phyloP scores from a whole-genome alignment of 768 basidiomycete species.

The Hericium rajendrae region DNA sequence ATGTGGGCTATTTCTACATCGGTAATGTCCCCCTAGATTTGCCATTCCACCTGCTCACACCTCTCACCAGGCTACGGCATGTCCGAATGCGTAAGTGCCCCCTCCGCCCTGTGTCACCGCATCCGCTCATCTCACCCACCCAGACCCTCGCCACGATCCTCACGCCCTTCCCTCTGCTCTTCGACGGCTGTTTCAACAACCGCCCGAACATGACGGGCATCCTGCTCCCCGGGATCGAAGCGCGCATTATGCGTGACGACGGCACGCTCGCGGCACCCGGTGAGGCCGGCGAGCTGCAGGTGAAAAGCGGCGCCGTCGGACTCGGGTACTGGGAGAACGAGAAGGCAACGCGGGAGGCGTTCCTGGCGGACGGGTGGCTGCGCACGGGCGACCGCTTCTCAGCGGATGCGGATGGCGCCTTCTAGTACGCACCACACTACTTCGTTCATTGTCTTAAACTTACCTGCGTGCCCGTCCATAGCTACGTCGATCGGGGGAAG shows the following conservation, averaged over 20 bases:
- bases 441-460: background rate
- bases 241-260: constrained; percentile 47
- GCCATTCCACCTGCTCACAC: background rate
- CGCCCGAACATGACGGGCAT: constrained; percentile 43
- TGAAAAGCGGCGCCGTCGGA: constrained; percentile 45
- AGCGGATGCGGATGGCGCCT: constrained; percentile 48
- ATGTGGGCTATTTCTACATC: background rate
- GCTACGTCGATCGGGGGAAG: constrained; percentile 74
- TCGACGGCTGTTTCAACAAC: constrained; percentile 3
- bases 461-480: constrained; percentile 17
- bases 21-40: background rate
- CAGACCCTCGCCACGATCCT: constrained; percentile 1
- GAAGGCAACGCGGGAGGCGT: constrained; percentile 55
- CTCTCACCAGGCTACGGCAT: background rate
- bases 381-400: constrained; percentile 64
- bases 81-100: background rate
- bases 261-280: constrained; percentile 41
- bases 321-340: constrained; percentile 70
- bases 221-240: constrained; percentile 56
- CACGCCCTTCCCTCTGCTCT: constrained; percentile 3
- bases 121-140: background rate
- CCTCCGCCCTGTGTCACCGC: background rate
- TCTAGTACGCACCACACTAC: constrained; percentile 41
- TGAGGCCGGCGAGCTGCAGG: constrained; percentile 60
- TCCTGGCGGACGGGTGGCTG: constrained; percentile 64